Base-by-base conservation (phyloP, 2,329 filamentous ascomycete genomes). In the Colletotrichum tropicale region DNA sequence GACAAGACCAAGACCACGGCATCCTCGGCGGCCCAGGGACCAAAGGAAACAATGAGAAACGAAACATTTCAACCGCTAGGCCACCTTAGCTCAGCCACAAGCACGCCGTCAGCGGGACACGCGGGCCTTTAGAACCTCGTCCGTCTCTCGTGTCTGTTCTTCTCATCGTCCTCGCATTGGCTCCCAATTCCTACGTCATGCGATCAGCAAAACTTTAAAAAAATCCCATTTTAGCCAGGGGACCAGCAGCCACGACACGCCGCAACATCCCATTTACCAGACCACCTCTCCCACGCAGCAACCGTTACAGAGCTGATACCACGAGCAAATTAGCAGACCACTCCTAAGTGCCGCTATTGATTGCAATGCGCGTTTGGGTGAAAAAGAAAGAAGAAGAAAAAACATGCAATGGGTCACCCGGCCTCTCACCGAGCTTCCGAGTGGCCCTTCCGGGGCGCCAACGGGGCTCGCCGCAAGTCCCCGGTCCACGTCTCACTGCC, bases 61-160 rank as follows among this genome's bases (percentile, higher is more conserved):
- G 74, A 74, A 76, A 74, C 70, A 74, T 66, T 55, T 48, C 24
- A 24, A 28, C 70, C 64, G 68, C 73, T 55, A 67, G 28, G 38
- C 48, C 67, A 58, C 60, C 58, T 76, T 69, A 55, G 70, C 70
- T 61, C 74, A 74, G 74, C 74, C 74, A 74, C 65, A 13, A 21
- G 48, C 70, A 21, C n/a, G 26, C 74, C 70, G 58, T 38, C 48
- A 69, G 66, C 64, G 58, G 58, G 70, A 76, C 64, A 69, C 58
- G 74, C 58, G 65, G 58, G 58, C 69, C 56, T 48, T 60, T 67
- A n/a, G 34, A 34, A 13, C 15, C 28, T 34, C 65, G 62, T 56
- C 52, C 43, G 43, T 52, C 43, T 13, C 43, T 52, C 43, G 10
- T 52, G 43, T 52, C 43, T 52, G 34, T 36, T n/a, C 55, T 24